phyloP scores from a whole-genome alignment of 1,284 basidiomycete species.

The Gymnopus androsaceus region DNA sequence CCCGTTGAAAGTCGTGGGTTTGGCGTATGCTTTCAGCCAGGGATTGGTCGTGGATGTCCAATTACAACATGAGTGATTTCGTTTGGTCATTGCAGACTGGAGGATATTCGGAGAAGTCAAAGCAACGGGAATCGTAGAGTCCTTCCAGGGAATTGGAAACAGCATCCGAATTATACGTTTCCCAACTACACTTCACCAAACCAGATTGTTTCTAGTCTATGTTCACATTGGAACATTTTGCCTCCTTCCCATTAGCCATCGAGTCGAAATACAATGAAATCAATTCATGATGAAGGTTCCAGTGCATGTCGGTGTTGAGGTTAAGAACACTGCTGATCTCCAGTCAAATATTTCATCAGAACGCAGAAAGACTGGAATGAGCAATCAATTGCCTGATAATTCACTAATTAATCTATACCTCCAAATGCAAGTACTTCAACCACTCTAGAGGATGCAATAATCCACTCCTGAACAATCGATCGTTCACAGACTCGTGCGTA shows the following conservation, averaged over 20 bases:
- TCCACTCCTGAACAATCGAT: too few relatives aligned
- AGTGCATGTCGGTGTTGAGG: too few relatives aligned
- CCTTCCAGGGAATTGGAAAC: background rate
- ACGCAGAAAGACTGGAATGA: too few relatives aligned
- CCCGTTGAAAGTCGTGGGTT: background rate
- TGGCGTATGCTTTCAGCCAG: conserved; percentile 9
- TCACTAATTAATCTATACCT: too few relatives aligned
- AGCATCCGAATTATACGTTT: background rate
- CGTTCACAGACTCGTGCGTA: too few relatives aligned
- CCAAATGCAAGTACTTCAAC: too few relatives aligned
- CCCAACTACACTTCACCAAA: conserved; percentile 38
- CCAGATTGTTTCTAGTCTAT: conserved; percentile 26
- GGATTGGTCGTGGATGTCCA: conserved; percentile 5
- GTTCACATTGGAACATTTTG: conserved; percentile 26
- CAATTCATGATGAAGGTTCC: too few relatives aligned
- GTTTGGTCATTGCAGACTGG: background rate
- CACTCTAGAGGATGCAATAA: too few relatives aligned
- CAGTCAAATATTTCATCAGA: too few relatives aligned
- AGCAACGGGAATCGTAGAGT: conserved; percentile 8
- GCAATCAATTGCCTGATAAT: too few relatives aligned
- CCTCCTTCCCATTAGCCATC: conserved; percentile 32
- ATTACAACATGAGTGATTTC: too few relatives aligned
- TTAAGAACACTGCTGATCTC: too few relatives aligned
- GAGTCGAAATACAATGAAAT: conserved; percentile 47
- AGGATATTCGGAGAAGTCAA: background rate